Evolutionary conservation across 2,329 filamentous ascomycete genomes (phyloP).

Genomic region (Chaetomium globosum): DNA sequence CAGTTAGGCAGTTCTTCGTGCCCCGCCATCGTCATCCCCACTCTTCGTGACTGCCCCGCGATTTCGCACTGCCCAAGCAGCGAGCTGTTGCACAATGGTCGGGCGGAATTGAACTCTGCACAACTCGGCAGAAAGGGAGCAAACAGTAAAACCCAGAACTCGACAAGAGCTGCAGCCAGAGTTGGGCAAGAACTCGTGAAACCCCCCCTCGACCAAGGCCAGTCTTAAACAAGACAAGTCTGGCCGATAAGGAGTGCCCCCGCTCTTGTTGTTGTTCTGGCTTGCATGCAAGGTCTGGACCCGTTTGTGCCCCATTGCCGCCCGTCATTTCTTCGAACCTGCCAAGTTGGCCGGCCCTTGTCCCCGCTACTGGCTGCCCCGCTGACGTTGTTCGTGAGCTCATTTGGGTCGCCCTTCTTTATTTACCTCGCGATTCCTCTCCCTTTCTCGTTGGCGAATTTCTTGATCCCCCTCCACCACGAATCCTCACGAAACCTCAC

Average conservation of each 20-base stretch:
- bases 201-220: neutral
- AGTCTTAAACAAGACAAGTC: neutral
- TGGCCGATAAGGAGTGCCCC: constrained; percentile 12
- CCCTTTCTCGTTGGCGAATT: neutral
- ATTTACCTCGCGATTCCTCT: constrained; percentile 19
- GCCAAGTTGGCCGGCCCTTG: constrained; percentile 23
- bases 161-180: neutral
- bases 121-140: neutral
- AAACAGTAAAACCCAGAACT: neutral
- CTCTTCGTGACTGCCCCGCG: constrained; percentile 5
- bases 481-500: neutral
- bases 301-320: constrained; percentile 17
- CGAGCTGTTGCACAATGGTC: neutral
- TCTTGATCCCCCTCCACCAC: neutral
- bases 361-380: constrained; percentile 26
- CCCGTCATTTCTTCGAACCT: constrained; percentile 29
- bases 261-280: constrained; percentile 5
- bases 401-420: constrained; percentile 10
- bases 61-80: constrained; percentile 1
- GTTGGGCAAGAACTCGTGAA: neutral
- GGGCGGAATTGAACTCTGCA: neutral
- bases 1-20: constrained; percentile 7
- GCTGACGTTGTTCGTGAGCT: constrained; percentile 25
- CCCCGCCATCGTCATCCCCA: constrained; percentile 17
- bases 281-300: constrained; percentile 15